Percentiles rank a stretch among this genome's conserved stretches.
Evolutionary conservation across 441 rosid species (phyloP).

Genomic region (Cnidoscolus chayamansa): DNA sequence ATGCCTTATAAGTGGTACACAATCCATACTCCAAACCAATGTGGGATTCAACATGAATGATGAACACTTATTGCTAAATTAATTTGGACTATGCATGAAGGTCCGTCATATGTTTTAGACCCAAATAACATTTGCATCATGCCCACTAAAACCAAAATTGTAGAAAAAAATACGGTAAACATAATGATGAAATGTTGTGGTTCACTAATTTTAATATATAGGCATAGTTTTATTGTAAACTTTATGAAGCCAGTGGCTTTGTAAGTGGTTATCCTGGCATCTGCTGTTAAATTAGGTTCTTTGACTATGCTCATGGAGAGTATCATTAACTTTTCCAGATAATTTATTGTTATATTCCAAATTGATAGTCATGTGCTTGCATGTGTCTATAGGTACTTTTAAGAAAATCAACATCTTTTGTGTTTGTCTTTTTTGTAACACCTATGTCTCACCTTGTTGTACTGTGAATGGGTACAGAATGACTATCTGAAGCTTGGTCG

Average conservation of each 20-base stretch:
- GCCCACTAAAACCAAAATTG: not conserved
- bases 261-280: not conserved
- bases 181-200: not conserved
- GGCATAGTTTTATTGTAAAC: not conserved
- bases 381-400: not conserved
- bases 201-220: not conserved
- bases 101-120: too few relatives aligned
- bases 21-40: too few relatives aligned
- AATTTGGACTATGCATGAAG: not conserved
- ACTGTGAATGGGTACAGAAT: constrained; percentile 48
- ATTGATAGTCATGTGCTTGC: constrained; percentile 8
- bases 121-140: not conserved
- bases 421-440: constrained; percentile 2
- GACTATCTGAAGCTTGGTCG: constrained; percentile 71
- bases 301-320: not conserved
- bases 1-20: too few relatives aligned
- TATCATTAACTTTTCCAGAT: not conserved
- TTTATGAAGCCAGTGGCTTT: not conserved
- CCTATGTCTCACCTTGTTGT: constrained; percentile 27
- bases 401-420: constrained; percentile 4
- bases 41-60: too few relatives aligned
- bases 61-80: not conserved
- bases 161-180: not conserved
- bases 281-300: not conserved
- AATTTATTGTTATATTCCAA: constrained; percentile 1